Evolutionary conservation across 2,329 filamentous ascomycete species (phyloP).

Genomic region (Nigrospora osmanthi): DNA sequence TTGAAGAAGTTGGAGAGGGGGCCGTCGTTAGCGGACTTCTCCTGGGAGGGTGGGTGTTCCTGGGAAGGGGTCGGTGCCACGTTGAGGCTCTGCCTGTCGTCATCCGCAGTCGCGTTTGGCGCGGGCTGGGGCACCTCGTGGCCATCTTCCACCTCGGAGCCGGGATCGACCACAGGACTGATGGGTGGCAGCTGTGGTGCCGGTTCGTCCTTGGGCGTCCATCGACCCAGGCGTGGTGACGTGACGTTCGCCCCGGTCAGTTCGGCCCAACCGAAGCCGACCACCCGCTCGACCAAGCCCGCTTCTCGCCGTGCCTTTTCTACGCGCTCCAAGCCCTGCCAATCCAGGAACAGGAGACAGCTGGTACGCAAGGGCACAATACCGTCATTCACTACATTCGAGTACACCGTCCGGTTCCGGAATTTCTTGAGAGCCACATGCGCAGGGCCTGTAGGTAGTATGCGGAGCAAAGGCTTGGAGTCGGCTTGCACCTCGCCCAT

Average conservation of each 20-base stretch:
- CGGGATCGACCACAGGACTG: constrained; percentile 20
- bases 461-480: constrained; percentile 80
- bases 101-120: constrained; percentile 57
- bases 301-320: constrained; percentile 92
- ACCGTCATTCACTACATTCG: constrained; percentile 95
- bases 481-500: constrained; percentile 61
- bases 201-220: constrained; percentile 22
- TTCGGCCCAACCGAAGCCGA: constrained; percentile 92
- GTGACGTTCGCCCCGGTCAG: constrained; percentile 64
- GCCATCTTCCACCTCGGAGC: constrained; percentile 26
- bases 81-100: constrained; percentile 52
- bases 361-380: constrained; percentile 94
- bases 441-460: constrained; percentile 84
- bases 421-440: constrained; percentile 84
- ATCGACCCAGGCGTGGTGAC: constrained; percentile 34
- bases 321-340: constrained; percentile 86
- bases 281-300: constrained; percentile 84
- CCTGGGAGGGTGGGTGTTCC: constrained; percentile 11
- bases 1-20: constrained; percentile 61
- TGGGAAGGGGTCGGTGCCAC: constrained; percentile 28
- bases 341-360: constrained; percentile 92
- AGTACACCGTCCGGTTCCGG: constrained; percentile 85
- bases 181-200: constrained; percentile 13
- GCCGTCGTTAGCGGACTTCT: constrained; percentile 30
- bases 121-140: constrained; percentile 64